These are phyloP conservation scores for Lentinula guzmanii DNA, from an alignment of 768 basidiomycete genomes.

Conservation along the genomic window DNA sequence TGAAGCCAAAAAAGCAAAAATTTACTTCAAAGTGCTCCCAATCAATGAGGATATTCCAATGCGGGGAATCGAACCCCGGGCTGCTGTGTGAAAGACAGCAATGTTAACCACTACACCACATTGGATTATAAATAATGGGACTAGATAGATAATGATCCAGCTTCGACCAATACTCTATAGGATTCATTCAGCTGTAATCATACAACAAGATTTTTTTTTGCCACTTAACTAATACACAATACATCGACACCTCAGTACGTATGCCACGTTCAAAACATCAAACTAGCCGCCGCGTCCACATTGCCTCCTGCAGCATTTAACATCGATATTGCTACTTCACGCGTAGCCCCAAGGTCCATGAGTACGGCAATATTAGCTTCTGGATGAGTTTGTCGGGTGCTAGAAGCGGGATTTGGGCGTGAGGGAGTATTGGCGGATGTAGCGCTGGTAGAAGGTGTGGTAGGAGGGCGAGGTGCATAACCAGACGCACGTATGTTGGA, in stretches of 20 bases:
- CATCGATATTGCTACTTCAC: conserved; percentile 71
- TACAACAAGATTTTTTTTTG: too few relatives aligned
- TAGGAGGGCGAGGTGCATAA: conserved; percentile 16
- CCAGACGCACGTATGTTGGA: conserved; percentile 9
- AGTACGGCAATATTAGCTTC: conserved; percentile 62
- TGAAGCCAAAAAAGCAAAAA: too few relatives aligned
- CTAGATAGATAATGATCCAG: too few relatives aligned
- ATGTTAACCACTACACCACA: conserved; percentile 5
- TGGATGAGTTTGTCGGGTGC: conserved; percentile 27
- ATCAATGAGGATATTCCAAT: background rate
- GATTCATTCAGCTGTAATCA: too few relatives aligned
- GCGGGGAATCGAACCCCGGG: conserved; percentile 6
- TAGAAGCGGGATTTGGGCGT: conserved; percentile 9
- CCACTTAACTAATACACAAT: too few relatives aligned
- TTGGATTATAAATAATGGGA: background rate
- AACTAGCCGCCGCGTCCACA: conserved; percentile 80
- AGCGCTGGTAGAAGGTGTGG: conserved; percentile 11
- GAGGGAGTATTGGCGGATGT: background rate
- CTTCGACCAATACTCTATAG: too few relatives aligned
- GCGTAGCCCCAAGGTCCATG: conserved; percentile 69
- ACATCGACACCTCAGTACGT: too few relatives aligned
- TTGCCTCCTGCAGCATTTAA: conserved; percentile 82
- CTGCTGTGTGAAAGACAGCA: conserved; percentile 5
- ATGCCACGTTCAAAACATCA: conserved; percentile 53
- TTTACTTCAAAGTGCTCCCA: too few relatives aligned